These are phyloP conservation scores for Rhododendron kiyosumense DNA, from an alignment of 148 eudicot genomes.

Conservation along the genomic window DNA sequence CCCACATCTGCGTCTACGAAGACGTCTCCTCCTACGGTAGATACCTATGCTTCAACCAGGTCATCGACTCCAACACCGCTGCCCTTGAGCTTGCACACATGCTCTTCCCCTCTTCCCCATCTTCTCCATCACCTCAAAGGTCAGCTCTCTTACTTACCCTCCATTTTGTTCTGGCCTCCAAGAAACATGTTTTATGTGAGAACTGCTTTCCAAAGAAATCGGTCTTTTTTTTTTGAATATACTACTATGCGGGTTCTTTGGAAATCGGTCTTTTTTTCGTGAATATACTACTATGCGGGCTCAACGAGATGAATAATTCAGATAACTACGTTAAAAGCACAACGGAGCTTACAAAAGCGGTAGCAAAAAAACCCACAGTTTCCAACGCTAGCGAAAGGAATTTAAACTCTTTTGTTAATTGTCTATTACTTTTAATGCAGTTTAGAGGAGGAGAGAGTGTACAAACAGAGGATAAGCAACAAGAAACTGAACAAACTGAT, in stretches of 20 bases:
- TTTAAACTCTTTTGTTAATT: background rate
- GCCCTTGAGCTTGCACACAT: conserved; percentile 37
- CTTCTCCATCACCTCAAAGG: conserved; percentile 20
- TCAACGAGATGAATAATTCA: no score
- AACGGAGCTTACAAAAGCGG: background rate
- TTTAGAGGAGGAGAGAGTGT: conserved; percentile 14
- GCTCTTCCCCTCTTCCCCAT: conserved; percentile 24
- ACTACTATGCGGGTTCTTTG: background rate
- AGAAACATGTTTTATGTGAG: background rate
- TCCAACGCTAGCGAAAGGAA: background rate
- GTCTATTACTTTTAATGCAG: conserved; percentile 9
- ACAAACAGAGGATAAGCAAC: conserved; percentile 48
- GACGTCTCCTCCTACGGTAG: conserved; percentile 57
- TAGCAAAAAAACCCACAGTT: no score
- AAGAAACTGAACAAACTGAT: conserved; percentile 43
- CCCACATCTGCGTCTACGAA: conserved; percentile 57
- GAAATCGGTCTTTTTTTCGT: background rate
- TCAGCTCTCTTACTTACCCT: background rate
- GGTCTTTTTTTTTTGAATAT: no score
- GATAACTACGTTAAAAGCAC: background rate
- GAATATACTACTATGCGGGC: background rate
- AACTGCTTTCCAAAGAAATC: background rate
- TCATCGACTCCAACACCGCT: conserved; percentile 32
- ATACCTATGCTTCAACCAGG: conserved; percentile 57
- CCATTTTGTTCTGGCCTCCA: background rate